Evolutionary conservation across 2,329 filamentous ascomycete genomes (phyloP).

Genomic region (Trichoderma harzianum): DNA sequence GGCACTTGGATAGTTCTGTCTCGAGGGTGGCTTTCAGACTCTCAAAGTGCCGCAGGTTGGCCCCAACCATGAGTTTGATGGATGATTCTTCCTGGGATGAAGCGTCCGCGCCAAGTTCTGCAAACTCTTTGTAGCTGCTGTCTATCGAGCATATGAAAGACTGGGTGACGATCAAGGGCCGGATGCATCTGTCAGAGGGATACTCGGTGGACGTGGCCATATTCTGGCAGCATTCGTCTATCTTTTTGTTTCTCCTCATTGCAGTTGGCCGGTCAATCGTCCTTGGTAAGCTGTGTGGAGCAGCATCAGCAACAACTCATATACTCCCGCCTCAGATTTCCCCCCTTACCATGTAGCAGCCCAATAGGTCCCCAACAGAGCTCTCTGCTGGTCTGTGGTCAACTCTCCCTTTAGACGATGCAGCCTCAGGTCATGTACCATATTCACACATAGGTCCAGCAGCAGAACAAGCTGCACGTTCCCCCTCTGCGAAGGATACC

Average conservation of each 20-base stretch:
- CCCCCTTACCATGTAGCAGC: neutral
- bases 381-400: conserved; percentile 12
- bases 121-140: neutral
- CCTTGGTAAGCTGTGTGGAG: neutral
- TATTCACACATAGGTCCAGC: conserved; percentile 6
- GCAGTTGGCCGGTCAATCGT: neutral
- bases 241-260: neutral
- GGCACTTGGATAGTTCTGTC: neutral
- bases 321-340: neutral
- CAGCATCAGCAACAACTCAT: neutral
- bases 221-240: conserved; percentile 8
- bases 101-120: neutral
- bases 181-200: conserved; percentile 17
- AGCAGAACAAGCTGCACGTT: conserved; percentile 15
- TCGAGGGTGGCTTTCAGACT: neutral
- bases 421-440: conserved; percentile 13
- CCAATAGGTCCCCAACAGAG: conserved; percentile 17
- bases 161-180: conserved; percentile 1
- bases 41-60: conserved; percentile 1
- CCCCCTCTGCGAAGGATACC: conserved; percentile 14
- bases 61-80: neutral
- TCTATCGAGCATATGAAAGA: neutral
- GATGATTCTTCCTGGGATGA: neutral
- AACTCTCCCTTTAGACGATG: neutral
- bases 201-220: conserved; percentile 13